phyloP scores from a whole-genome alignment of 352 stramenopile species.

The Paralagenidium karlingii region DNA sequence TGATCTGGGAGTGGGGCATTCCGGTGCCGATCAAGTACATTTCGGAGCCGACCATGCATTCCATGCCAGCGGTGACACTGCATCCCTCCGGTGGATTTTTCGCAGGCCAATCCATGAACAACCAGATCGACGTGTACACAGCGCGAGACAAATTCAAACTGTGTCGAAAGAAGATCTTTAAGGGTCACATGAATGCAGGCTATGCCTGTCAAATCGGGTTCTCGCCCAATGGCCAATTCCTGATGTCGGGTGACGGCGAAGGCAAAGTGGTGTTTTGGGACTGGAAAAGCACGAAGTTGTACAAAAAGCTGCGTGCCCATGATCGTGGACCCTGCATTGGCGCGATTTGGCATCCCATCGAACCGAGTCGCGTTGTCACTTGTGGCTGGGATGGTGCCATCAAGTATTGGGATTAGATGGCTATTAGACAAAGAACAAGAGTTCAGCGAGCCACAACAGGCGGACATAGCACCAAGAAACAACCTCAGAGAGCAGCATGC shows the following conservation, averaged over 20 bases:
- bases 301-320: slow-evolving; percentile 85
- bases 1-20: slow-evolving; percentile 96
- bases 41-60: slow-evolving; percentile 97
- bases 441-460: too few species aligned
- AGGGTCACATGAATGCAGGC: slow-evolving; percentile 87
- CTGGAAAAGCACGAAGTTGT: slow-evolving; percentile 92
- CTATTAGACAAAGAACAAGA: too few species aligned
- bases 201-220: slow-evolving; percentile 96
- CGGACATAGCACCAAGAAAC: too few species aligned
- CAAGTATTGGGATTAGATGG: slow-evolving; percentile 96
- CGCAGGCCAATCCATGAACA: slow-evolving; percentile 95
- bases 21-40: slow-evolving; percentile 99
- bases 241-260: slow-evolving; percentile 92
- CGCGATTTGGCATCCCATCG: slow-evolving; percentile 94
- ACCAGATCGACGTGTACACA: slow-evolving; percentile 97
- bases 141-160: slow-evolving; percentile 92
- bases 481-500: too few species aligned
- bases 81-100: slow-evolving; percentile 91
- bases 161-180: slow-evolving; percentile 90
- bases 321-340: slow-evolving; percentile 92
- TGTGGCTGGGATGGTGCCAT: slow-evolving; percentile 99
- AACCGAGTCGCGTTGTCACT: slow-evolving; percentile 92
- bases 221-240: slow-evolving; percentile 91
- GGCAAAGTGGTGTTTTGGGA: slow-evolving; percentile 99
- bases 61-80: slow-evolving; percentile 93